Percentiles rank a stretch among this genome's conserved stretches.
Conservation (phyloP, 345 rosid species). For the Brassica nigra region DNA sequence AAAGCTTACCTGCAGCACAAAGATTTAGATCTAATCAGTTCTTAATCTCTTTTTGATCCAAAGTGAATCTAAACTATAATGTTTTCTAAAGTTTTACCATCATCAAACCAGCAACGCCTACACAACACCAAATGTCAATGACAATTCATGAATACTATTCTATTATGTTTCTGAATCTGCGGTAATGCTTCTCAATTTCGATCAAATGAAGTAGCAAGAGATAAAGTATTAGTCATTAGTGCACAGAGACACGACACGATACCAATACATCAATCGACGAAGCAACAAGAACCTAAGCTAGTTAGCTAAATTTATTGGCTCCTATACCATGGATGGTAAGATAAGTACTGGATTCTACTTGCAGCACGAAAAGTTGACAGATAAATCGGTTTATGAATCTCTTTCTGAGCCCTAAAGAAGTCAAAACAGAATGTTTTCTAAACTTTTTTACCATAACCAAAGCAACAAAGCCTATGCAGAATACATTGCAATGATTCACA, state of each 20-base stretch:
- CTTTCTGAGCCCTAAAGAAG: too few relatives aligned
- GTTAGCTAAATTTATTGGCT: too few relatives aligned
- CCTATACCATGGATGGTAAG: too few relatives aligned
- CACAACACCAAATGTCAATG: not conserved
- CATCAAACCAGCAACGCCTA: not conserved
- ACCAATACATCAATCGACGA: not conserved
- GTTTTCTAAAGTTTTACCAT: not conserved
- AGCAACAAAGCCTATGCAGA: too few relatives aligned
- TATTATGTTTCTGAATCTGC: not conserved
- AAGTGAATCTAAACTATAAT: not conserved
- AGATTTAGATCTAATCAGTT: slow-evolving; percentile 8
- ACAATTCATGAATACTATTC: not conserved
- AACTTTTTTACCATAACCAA: too few relatives aligned
- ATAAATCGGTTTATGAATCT: too few relatives aligned
- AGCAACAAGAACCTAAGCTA: not conserved
- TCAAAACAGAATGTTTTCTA: too few relatives aligned
- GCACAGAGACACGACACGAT: not conserved
- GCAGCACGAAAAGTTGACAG: too few relatives aligned
- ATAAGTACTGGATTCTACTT: too few relatives aligned
- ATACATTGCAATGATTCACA: not conserved
- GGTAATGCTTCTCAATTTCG: too few relatives aligned
- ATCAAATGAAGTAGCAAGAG: not conserved
- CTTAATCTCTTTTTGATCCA: not conserved
- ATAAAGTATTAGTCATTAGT: not conserved
- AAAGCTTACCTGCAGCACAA: not conserved